These are phyloP conservation scores for Leccinum uliginosum DNA, from an alignment of 768 basidiomycete genomes.

Conservation along the genomic window DNA sequence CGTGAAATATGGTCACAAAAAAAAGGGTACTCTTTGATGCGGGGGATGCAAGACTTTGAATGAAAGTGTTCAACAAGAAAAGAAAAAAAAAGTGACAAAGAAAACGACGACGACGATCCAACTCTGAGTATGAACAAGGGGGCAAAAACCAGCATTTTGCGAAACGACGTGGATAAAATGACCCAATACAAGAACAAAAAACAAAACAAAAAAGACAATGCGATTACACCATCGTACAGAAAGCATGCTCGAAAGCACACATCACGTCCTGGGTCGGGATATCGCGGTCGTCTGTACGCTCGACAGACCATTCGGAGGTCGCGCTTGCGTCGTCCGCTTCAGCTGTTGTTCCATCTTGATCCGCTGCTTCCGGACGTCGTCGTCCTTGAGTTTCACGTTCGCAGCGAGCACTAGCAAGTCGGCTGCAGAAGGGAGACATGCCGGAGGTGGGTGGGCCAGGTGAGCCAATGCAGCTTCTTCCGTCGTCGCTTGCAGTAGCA, in stretches of 20 bases:
- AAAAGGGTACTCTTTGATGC: slow-evolving; percentile 12
- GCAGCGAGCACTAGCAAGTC: slow-evolving; percentile 59
- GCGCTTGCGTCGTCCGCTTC: slow-evolving; percentile 50
- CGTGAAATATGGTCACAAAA: not conserved
- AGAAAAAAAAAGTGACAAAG: not conserved
- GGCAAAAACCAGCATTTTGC: not conserved
- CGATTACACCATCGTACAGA: slow-evolving; percentile 5
- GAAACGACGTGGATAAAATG: not conserved
- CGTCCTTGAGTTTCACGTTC: slow-evolving; percentile 73
- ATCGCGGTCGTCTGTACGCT: slow-evolving; percentile 25
- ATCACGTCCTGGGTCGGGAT: slow-evolving; percentile 26
- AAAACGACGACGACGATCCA: not conserved
- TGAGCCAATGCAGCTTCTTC: slow-evolving; percentile 44
- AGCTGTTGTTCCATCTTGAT: slow-evolving; percentile 71
- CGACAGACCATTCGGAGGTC: slow-evolving; percentile 27
- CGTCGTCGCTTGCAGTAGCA: slow-evolving; percentile 47
- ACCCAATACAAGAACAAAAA: not conserved
- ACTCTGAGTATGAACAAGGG: not conserved
- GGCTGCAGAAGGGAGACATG: slow-evolving; percentile 53
- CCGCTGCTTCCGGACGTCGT: slow-evolving; percentile 72
- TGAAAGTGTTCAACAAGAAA: not conserved
- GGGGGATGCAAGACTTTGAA: slow-evolving; percentile 6
- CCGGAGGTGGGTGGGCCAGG: slow-evolving; percentile 48
- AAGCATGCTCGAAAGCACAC: slow-evolving; percentile 6
- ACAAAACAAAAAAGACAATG: not conserved